Conservation (phyloP, 495 filamentous ascomycete genomes). For the Daldinia caldariorum region DNA sequence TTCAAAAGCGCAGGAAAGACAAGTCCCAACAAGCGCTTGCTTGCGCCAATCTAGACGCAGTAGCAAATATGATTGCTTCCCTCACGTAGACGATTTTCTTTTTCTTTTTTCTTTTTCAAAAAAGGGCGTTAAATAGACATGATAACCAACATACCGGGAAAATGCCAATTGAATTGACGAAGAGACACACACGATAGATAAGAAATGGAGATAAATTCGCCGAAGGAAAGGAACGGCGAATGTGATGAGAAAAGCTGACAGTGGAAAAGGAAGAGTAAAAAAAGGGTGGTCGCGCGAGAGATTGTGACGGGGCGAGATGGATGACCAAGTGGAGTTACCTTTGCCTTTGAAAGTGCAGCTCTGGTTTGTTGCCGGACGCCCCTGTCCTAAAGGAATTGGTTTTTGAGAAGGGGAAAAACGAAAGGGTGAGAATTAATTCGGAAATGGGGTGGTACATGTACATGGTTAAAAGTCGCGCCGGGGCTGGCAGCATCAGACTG, state of each 20-base stretch:
- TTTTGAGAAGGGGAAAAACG: slow-evolving; percentile 41
- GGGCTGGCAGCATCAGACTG: slow-evolving; percentile 30
- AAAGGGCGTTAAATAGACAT: slow-evolving; percentile 14
- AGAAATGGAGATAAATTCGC: slow-evolving; percentile 45
- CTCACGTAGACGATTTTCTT: background rate
- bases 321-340: slow-evolving; percentile 40
- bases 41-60: slow-evolving; percentile 21
- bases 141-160: slow-evolving; percentile 41
- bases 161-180: slow-evolving; percentile 36
- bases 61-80: background rate
- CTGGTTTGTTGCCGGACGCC: slow-evolving; percentile 39
- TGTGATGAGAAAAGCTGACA: slow-evolving; percentile 43
- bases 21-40: slow-evolving; percentile 17
- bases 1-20: slow-evolving; percentile 5
- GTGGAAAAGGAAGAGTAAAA: slow-evolving; percentile 46
- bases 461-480: slow-evolving; percentile 25
- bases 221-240: slow-evolving; percentile 43
- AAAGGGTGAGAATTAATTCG: slow-evolving; percentile 47
- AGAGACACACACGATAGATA: slow-evolving; percentile 32
- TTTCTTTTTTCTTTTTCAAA: too few relatives aligned
- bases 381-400: slow-evolving; percentile 27
- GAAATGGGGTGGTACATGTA: slow-evolving; percentile 28
- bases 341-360: slow-evolving; percentile 36
- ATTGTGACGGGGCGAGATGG: slow-evolving; percentile 46
- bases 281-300: slow-evolving; percentile 46